phyloP scores from a whole-genome alignment of 2,329 filamentous ascomycete species.

The Decorospora gaudefroyi region DNA sequence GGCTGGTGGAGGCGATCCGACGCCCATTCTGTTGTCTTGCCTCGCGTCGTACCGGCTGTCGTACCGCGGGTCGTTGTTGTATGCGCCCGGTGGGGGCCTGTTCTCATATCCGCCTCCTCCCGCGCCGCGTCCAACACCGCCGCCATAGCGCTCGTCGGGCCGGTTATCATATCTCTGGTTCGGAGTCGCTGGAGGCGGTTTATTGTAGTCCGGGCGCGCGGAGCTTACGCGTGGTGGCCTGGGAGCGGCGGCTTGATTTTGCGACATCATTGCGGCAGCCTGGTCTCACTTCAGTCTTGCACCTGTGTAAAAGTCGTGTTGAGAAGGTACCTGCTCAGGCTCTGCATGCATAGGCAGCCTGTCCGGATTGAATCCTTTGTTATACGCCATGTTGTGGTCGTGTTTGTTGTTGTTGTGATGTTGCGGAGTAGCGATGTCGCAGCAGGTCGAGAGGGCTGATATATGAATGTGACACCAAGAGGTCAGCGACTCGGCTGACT shows the following conservation, averaged over 20 bases:
- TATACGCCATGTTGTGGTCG: slow-evolving; percentile 77
- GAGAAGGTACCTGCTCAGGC: slow-evolving; percentile 66
- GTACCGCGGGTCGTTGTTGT: slow-evolving; percentile 46
- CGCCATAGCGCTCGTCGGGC: slow-evolving; percentile 46
- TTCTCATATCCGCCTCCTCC: slow-evolving; percentile 34
- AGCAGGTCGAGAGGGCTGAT: slow-evolving; percentile 15
- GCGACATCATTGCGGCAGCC: slow-evolving; percentile 51
- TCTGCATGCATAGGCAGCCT: slow-evolving; percentile 88
- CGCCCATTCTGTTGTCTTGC: slow-evolving; percentile 39
- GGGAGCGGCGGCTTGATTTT: slow-evolving; percentile 19
- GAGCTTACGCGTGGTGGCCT: slow-evolving; percentile 45
- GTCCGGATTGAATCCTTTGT: slow-evolving; percentile 89
- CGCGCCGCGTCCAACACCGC: slow-evolving; percentile 28
- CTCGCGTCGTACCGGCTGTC: slow-evolving; percentile 37
- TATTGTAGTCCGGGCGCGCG: slow-evolving; percentile 50
- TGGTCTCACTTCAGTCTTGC: slow-evolving; percentile 25
- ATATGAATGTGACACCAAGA: slow-evolving; percentile 21
- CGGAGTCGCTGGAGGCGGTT: slow-evolving; percentile 48
- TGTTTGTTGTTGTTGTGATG: slow-evolving; percentile 9
- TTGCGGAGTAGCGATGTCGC: slow-evolving; percentile 5
- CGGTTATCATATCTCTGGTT: slow-evolving; percentile 41
- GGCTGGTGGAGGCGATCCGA: slow-evolving; percentile 53
- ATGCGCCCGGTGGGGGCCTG: slow-evolving; percentile 48
- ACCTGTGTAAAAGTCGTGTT: background rate
- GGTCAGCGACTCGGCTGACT: slow-evolving; percentile 15